Conservation (phyloP, 306 rosid genomes). For the Astragalus glycyphyllos region DNA sequence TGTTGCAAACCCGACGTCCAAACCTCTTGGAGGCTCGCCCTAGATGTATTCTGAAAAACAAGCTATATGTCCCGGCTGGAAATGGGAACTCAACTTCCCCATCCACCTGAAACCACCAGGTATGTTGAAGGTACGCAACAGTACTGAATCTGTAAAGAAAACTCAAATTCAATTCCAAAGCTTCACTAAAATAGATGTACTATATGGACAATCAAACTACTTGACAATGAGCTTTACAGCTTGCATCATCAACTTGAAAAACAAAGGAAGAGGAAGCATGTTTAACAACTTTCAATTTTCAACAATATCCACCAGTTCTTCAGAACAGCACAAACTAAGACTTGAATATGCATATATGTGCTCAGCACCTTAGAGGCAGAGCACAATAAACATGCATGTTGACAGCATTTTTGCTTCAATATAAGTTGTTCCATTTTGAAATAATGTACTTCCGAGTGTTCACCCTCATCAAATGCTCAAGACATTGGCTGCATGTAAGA, state of each 20-base stretch:
- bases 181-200: slow-evolving; percentile 1
- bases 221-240: background rate
- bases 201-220: slow-evolving; percentile 20
- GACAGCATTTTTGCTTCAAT: slow-evolving; percentile 10
- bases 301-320: background rate
- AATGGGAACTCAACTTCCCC: slow-evolving; percentile 94
- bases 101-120: slow-evolving; percentile 97
- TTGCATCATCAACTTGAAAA: slow-evolving; percentile 33
- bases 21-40: slow-evolving; percentile 71
- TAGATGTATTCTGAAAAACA: slow-evolving; percentile 76
- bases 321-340: slow-evolving; percentile 19
- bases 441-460: background rate
- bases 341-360: slow-evolving; percentile 1
- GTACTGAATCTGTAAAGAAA: slow-evolving; percentile 59
- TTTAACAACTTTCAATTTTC: background rate
- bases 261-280: background rate
- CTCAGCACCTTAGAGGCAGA: background rate
- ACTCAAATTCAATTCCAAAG: slow-evolving; percentile 31
- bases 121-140: slow-evolving; percentile 90
- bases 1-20: slow-evolving; percentile 76
- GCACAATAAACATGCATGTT: background rate
- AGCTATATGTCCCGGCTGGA: slow-evolving; percentile 83
- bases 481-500: background rate
- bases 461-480: slow-evolving; percentile 9
- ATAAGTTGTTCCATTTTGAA: slow-evolving; percentile 2